Conservation (phyloP, 768 basidiomycete genomes). For the Panellus pusillus region DNA sequence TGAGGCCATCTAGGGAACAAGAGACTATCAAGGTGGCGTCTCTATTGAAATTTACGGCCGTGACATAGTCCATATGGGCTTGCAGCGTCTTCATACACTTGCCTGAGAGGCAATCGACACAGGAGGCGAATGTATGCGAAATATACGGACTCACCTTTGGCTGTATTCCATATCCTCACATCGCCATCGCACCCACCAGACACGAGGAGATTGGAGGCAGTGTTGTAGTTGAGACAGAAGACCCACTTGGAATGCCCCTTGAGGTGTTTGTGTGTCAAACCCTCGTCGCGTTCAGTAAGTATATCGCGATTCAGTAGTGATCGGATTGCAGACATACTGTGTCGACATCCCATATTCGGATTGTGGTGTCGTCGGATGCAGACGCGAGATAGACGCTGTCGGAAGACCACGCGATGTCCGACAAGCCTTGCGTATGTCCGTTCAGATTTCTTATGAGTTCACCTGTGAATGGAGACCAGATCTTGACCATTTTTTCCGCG, state of each 20-base stretch:
- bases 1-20: constrained; percentile 88
- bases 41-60: constrained; percentile 90
- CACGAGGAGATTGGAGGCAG: constrained; percentile 82
- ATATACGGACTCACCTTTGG: constrained; percentile 54
- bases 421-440: constrained; percentile 81
- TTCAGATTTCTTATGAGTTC: constrained; percentile 71
- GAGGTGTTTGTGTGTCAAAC: constrained; percentile 66
- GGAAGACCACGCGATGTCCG: constrained; percentile 86
- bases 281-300: constrained; percentile 39
- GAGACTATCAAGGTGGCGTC: constrained; percentile 92
- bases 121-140: constrained; percentile 11
- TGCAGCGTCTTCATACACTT: constrained; percentile 84
- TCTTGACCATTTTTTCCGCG: constrained; percentile 75
- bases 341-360: constrained; percentile 88
- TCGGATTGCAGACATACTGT: constrained; percentile 47
- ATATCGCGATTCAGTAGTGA: constrained; percentile 2
- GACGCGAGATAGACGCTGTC: constrained; percentile 84
- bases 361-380: constrained; percentile 88
- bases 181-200: constrained; percentile 94
- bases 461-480: constrained; percentile 82
- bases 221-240: constrained; percentile 91
- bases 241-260: constrained; percentile 87
- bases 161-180: constrained; percentile 89
- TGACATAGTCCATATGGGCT: constrained; percentile 93
- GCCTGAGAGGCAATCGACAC: constrained; percentile 44